phyloP scores from a whole-genome alignment of 805 yeast genomes.

The Pichia paraexigua region DNA sequence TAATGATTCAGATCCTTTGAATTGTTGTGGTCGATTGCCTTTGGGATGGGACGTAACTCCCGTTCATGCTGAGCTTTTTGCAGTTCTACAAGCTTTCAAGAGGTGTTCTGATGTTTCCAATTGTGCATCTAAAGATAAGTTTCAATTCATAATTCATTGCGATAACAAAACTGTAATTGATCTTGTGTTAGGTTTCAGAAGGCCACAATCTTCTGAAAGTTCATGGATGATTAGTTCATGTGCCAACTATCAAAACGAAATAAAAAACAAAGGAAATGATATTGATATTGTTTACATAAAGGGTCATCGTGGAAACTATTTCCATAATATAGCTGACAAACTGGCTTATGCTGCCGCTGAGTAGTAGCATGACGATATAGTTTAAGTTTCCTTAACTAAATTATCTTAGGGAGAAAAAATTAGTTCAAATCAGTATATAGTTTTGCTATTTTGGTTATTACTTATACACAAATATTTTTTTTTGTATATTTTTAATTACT shows the following conservation, averaged over 20 bases:
- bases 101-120: not conserved
- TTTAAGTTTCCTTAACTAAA: too few relatives aligned
- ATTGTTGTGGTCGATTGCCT: not conserved
- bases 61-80: not conserved
- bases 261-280: not conserved
- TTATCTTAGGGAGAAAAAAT: not conserved
- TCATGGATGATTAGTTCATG: not conserved
- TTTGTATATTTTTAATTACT: not conserved
- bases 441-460: too few relatives aligned
- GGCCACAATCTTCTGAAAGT: not conserved
- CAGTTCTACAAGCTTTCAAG: not conserved
- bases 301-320: not conserved
- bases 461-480: too few relatives aligned
- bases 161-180: too few relatives aligned
- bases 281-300: not conserved
- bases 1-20: not conserved
- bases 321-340: not conserved
- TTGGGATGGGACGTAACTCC: not conserved
- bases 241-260: not conserved
- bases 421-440: too few relatives aligned
- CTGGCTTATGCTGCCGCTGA: not conserved
- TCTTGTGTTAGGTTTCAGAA: not conserved
- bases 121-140: not conserved
- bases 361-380: too few relatives aligned
- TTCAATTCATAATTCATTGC: too few relatives aligned